These are phyloP conservation scores for Macrophomina tecta DNA, from an alignment of 2,329 filamentous ascomycete genomes.

Conservation along the genomic window DNA sequence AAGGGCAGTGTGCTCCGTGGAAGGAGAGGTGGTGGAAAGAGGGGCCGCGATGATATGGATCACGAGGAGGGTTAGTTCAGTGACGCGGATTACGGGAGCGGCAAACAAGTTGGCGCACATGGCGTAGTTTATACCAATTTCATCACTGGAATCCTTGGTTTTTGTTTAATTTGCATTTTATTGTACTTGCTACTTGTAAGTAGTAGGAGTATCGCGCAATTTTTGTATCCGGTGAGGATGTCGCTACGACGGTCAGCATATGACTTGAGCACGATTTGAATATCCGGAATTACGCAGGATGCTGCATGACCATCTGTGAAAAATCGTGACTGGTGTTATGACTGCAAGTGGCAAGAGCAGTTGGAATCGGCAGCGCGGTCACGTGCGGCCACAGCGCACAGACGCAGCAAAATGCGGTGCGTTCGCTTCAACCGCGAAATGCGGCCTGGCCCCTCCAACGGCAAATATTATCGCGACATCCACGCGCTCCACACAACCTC, in stretches of 20 bases:
- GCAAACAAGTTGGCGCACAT: slow-evolving; percentile 1
- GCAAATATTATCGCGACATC: slow-evolving; percentile 27
- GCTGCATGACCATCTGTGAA: neutral
- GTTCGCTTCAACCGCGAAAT: slow-evolving; percentile 25
- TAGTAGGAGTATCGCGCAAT: neutral
- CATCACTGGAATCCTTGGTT: neutral
- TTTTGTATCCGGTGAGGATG: neutral
- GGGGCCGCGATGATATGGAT: slow-evolving; percentile 72
- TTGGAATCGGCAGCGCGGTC: neutral
- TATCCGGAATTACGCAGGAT: too few relatives aligned
- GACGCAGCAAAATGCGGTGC: slow-evolving; percentile 24
- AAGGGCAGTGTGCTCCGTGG: slow-evolving; percentile 56
- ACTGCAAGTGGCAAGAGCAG: neutral
- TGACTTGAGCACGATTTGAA: neutral
- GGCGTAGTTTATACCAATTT: slow-evolving; percentile 14
- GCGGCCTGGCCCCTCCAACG: slow-evolving; percentile 26
- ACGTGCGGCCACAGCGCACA: slow-evolving; percentile 15
- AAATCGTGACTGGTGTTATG: neutral
- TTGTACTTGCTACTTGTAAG: neutral
- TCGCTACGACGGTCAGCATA: neutral
- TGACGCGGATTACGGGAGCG: neutral
- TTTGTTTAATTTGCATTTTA: neutral
- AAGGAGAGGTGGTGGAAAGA: slow-evolving; percentile 59
- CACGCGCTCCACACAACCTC: slow-evolving; percentile 23
- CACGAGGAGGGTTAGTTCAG: slow-evolving; percentile 69